Evolutionary conservation across 2,329 filamentous ascomycete species (phyloP).

Genomic region (Biscogniauxia mediterranea): DNA sequence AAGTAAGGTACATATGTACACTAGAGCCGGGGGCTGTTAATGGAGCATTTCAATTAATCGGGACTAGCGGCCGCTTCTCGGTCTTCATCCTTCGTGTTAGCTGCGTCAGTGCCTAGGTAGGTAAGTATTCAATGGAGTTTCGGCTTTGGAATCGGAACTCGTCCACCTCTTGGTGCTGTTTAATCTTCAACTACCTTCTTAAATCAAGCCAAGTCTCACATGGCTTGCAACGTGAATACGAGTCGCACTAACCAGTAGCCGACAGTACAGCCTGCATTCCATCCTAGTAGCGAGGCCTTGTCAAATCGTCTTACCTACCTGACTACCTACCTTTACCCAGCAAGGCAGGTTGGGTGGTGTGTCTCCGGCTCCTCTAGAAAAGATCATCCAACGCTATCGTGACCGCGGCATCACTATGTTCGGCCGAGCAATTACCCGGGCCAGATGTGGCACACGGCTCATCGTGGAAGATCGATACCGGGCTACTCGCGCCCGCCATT

Average conservation of each 20-base stretch:
- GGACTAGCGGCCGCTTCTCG: slow-evolving; percentile 20
- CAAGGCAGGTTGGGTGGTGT: too few relatives aligned
- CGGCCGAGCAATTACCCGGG: slow-evolving; percentile 13
- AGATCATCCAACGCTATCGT: neutral
- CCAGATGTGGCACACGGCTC: slow-evolving; percentile 7
- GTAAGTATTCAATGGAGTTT: neutral
- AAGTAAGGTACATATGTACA: neutral
- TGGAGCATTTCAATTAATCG: slow-evolving; percentile 6
- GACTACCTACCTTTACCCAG: too few relatives aligned
- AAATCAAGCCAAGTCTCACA: too few relatives aligned
- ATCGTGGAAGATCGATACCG: slow-evolving; percentile 9
- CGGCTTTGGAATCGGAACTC: neutral
- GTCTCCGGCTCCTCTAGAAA: neutral
- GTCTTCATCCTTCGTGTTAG: slow-evolving; percentile 1
- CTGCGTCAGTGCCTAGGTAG: neutral
- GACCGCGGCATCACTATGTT: slow-evolving; percentile 17
- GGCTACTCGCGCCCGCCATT: slow-evolving; percentile 17
- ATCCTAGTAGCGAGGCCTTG: neutral
- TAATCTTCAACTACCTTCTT: too few relatives aligned
- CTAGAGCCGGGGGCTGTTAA: neutral
- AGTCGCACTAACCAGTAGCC: neutral
- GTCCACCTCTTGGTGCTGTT: neutral
- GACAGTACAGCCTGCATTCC: neutral
- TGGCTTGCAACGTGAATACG: too few relatives aligned
- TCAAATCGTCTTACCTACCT: too few relatives aligned